Percentiles rank a stretch among this genome's conserved stretches.
phyloP scores from a whole-genome alignment of 257 asterid species.

The Gentiana macrophylla region DNA sequence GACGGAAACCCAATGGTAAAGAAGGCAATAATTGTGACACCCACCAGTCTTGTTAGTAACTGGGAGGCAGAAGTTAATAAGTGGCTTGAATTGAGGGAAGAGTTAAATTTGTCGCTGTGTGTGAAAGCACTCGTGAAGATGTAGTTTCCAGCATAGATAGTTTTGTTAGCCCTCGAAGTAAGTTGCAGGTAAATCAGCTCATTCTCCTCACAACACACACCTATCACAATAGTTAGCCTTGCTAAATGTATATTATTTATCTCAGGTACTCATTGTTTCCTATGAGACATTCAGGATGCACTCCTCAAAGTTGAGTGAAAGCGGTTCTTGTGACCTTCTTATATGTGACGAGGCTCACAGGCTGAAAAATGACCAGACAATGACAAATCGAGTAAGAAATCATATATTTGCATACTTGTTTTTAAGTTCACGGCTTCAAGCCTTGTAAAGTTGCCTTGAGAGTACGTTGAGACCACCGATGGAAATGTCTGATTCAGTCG shows the following conservation, averaged over 20 bases:
- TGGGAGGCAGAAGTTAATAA: constrained; percentile 97
- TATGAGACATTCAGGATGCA: constrained; percentile 98
- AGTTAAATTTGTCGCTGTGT: constrained; percentile 86
- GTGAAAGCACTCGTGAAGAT: constrained; percentile 90
- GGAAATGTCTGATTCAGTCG: constrained; percentile 48
- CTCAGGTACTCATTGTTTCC: constrained; percentile 82
- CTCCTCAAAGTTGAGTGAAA: constrained; percentile 58
- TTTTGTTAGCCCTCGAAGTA: constrained; percentile 42
- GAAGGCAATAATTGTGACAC: constrained; percentile 89
- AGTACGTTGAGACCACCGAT: constrained; percentile 6
- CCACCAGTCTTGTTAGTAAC: constrained; percentile 93
- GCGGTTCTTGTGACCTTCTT: constrained; percentile 90
- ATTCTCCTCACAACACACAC: constrained; percentile 1
- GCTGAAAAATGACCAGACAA: constrained; percentile 87
- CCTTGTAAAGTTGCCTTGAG: neutral
- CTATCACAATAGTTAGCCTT: too few species aligned
- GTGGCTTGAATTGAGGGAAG: constrained; percentile 76
- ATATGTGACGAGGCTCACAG: constrained; percentile 99
- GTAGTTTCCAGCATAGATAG: constrained; percentile 67
- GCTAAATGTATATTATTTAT: constrained; percentile 3
- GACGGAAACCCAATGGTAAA: constrained; percentile 84
- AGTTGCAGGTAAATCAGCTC: constrained; percentile 44
- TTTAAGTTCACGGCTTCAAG: neutral
- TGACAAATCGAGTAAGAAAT: constrained; percentile 83
- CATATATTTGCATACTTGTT: constrained; percentile 10